Evolutionary conservation across 164 flowering plant genomes (phyloP).

Genomic region (Pachysandra terminalis): DNA sequence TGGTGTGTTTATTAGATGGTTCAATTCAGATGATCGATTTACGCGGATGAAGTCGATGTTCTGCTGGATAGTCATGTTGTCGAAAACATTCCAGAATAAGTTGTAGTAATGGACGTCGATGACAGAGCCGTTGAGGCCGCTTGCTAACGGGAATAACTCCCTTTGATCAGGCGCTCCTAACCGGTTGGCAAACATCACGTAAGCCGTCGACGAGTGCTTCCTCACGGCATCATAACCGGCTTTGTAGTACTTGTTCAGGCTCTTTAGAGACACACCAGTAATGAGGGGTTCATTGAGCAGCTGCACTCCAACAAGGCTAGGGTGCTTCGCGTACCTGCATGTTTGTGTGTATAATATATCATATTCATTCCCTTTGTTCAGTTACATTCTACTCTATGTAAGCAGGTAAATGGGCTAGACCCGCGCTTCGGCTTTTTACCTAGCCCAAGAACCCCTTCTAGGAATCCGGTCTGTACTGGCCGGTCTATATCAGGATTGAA

Average conservation of each 20-base stretch:
- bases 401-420: no score
- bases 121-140: slow-evolving; percentile 29
- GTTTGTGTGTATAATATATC: no score
- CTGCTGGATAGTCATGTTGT: slow-evolving; percentile 44
- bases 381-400: no score
- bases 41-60: slow-evolving; percentile 52
- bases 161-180: slow-evolving; percentile 30
- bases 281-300: slow-evolving; percentile 66
- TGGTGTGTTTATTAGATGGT: slow-evolving; percentile 31
- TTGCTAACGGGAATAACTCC: slow-evolving; percentile 57
- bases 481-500: no score
- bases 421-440: no score
- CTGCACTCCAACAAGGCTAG: slow-evolving; percentile 58
- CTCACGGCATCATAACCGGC: slow-evolving; percentile 54
- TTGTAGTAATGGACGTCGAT: no score
- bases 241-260: slow-evolving; percentile 45
- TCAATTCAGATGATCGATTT: slow-evolving; percentile 38
- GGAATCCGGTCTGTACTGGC: no score
- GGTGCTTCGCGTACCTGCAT: slow-evolving; percentile 6
- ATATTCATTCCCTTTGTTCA: no score
- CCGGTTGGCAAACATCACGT: slow-evolving; percentile 48
- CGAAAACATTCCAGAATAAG: slow-evolving; percentile 7
- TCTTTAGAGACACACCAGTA: no score
- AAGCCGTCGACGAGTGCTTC: slow-evolving; percentile 42
- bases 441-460: no score